phyloP scores from a whole-genome alignment of 2,329 filamentous ascomycete species.

The Paraphoma chrysanthemicola region DNA sequence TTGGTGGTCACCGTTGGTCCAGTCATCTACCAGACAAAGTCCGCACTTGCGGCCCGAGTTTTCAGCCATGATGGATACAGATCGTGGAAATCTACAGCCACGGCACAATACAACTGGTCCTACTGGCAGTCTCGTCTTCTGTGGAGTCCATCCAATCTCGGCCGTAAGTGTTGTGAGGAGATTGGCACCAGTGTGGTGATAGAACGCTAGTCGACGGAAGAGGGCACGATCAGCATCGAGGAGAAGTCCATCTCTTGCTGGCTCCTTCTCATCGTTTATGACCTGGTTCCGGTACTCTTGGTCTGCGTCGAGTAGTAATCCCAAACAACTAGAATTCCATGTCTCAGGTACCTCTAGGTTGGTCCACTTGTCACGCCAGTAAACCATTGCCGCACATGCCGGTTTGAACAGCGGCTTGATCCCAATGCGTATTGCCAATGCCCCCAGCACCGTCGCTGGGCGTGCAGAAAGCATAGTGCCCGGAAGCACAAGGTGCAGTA shows the following conservation, averaged over 20 bases:
- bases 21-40: constrained; percentile 42
- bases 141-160: constrained; percentile 55
- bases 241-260: constrained; percentile 43
- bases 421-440: constrained; percentile 58
- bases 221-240: constrained; percentile 48
- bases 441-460: constrained; percentile 56
- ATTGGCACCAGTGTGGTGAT: constrained; percentile 56
- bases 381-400: constrained; percentile 53
- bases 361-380: constrained; percentile 56
- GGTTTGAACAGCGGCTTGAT: constrained; percentile 50
- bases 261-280: neutral
- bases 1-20: constrained; percentile 23
- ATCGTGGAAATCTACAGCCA: constrained; percentile 55
- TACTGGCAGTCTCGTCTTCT: constrained; percentile 53
- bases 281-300: constrained; percentile 19
- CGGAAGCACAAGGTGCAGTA: constrained; percentile 58
- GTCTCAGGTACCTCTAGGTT: constrained; percentile 57
- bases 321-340: constrained; percentile 57
- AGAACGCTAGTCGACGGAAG: constrained; percentile 56
- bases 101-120: constrained; percentile 54
- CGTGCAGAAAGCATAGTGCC: constrained; percentile 57
- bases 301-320: constrained; percentile 58
- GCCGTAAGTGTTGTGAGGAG: constrained; percentile 54
- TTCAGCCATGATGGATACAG: constrained; percentile 58
- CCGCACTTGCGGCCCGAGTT: constrained; percentile 49